Evolutionary conservation across 225 moss, liverwort and hornwort species (phyloP).

Genomic region (Marchantia paleacea): DNA sequence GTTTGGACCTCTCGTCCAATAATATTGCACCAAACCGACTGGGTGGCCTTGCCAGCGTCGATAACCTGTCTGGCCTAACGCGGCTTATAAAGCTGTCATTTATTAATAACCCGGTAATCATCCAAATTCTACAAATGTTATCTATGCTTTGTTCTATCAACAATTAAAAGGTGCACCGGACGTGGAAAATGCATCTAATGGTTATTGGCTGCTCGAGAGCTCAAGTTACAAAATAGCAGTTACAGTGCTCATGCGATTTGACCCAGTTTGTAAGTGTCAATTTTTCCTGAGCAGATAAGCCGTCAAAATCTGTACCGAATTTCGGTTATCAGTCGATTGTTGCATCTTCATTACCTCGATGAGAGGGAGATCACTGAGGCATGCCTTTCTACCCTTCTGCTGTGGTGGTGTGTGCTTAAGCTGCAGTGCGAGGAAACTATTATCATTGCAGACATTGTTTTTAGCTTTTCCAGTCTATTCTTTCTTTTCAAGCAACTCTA

Average conservation of each 20-base stretch:
- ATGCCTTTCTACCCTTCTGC: slow-evolving; percentile 1
- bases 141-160: neutral
- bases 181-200: neutral
- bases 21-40: slow-evolving; percentile 80
- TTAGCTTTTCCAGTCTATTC: neutral
- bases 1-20: slow-evolving; percentile 73
- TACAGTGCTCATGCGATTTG: neutral
- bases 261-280: neutral
- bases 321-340: slow-evolving; percentile 63
- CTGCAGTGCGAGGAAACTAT: neutral
- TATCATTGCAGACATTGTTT: neutral
- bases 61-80: slow-evolving; percentile 62
- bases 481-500: neutral
- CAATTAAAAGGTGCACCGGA: neutral
- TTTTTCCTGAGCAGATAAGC: slow-evolving; percentile 56
- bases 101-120: slow-evolving; percentile 82
- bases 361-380: slow-evolving; percentile 71
- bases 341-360: slow-evolving; percentile 74
- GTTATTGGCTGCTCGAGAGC: neutral
- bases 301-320: slow-evolving; percentile 81
- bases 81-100: slow-evolving; percentile 68
- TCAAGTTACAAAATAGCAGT: neutral
- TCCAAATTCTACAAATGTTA: neutral
- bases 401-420: neutral
- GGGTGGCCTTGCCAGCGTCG: slow-evolving; percentile 83